Percentiles rank a stretch among this genome's conserved stretches.
These are phyloP conservation scores for Penstemon barbatus DNA, from an alignment of 257 asterid genomes.

Conservation along the genomic window DNA sequence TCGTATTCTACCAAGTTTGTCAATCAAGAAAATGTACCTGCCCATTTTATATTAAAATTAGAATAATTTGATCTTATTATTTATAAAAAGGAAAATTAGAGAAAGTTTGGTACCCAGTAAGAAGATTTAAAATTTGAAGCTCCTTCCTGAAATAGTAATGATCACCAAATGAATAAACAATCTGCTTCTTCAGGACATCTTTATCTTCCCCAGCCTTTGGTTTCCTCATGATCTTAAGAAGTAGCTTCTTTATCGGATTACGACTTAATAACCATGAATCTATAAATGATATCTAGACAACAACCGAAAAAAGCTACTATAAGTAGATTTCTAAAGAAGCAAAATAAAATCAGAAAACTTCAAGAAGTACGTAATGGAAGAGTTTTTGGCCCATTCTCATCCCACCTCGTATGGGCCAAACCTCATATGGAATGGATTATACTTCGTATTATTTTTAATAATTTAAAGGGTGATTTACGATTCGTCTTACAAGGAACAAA, in stretches of 20 bases:
- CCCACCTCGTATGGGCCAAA: too few species aligned
- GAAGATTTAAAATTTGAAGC: constrained; percentile 75
- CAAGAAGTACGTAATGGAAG: too few species aligned
- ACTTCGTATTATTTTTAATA: too few species aligned
- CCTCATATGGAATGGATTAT: too few species aligned
- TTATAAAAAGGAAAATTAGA: constrained; percentile 9
- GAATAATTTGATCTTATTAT: constrained; percentile 1
- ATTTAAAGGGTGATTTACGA: too few species aligned
- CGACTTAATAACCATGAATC: constrained; percentile 75
- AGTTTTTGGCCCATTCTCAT: too few species aligned
- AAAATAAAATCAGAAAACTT: neutral
- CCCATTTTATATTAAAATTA: neutral
- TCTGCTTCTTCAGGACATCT: constrained; percentile 51
- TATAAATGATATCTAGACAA: constrained; percentile 70
- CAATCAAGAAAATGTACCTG: constrained; percentile 84
- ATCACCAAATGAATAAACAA: constrained; percentile 78
- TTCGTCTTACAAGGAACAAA: too few species aligned
- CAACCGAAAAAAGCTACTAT: constrained; percentile 25
- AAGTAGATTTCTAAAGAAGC: neutral
- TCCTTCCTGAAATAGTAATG: constrained; percentile 91
- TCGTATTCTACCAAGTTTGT: constrained; percentile 78
- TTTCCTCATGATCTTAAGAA: constrained; percentile 77
- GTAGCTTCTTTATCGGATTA: constrained; percentile 64
- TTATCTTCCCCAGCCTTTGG: constrained; percentile 47
- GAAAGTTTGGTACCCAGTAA: constrained; percentile 62